phyloP scores from a whole-genome alignment of 176 grass and related monocot species.

The Triticum turgidum region DNA sequence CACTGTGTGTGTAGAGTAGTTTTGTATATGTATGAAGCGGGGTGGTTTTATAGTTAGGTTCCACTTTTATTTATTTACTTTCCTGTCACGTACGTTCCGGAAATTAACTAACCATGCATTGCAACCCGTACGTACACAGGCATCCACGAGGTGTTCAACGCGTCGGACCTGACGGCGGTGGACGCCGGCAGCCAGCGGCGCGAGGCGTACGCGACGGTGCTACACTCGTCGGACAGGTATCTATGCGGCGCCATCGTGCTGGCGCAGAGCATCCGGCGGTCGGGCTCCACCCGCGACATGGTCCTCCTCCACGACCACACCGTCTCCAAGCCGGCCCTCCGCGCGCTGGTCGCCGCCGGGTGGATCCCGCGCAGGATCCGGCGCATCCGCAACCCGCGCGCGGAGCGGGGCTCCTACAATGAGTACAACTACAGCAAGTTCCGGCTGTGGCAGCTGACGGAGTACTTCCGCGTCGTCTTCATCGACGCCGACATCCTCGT shows the following conservation, averaged over 20 bases:
- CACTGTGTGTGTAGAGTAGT: too few species aligned
- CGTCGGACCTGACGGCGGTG: not conserved
- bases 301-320: conserved; percentile 88
- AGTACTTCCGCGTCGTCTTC: conserved; percentile 85
- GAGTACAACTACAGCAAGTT: conserved; percentile 99
- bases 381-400: conserved; percentile 59
- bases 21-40: too few species aligned
- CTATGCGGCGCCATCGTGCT: conserved; percentile 89
- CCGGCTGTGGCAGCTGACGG: conserved; percentile 85
- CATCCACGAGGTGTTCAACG: conserved; percentile 41
- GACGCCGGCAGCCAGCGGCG: conserved; percentile 25
- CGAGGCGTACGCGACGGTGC: conserved; percentile 88
- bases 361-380: conserved; percentile 11
- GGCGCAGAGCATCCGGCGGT: conserved; percentile 71
- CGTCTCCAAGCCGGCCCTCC: conserved; percentile 50
- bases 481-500: conserved; percentile 91
- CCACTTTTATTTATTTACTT: not conserved
- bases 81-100: not conserved
- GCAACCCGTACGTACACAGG: conserved; percentile 18
- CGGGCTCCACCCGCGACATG: conserved; percentile 73
- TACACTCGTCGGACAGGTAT: conserved; percentile 93
- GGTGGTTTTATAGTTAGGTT: too few species aligned
- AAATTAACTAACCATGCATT: not conserved
- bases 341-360: conserved; percentile 34
- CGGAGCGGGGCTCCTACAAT: conserved; percentile 69